Percentiles rank a stretch among this genome's conserved stretches.
Evolutionary conservation across 2,329 filamentous ascomycete species (phyloP).

Genomic region (Bipolaris zeicola): DNA sequence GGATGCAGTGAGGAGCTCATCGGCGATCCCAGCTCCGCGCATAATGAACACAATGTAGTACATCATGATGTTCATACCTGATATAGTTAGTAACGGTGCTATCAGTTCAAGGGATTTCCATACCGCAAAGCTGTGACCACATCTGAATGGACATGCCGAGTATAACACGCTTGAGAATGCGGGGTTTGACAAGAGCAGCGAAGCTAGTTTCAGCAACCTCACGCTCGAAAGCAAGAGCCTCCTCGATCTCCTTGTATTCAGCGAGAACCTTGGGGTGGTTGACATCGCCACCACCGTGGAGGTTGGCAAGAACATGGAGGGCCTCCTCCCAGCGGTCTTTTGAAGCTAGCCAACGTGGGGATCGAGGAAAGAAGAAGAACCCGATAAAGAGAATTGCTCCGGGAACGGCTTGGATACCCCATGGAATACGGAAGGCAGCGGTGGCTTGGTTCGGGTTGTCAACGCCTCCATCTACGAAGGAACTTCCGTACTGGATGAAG

Average conservation of each 20-base stretch:
- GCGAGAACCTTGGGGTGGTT: conserved; percentile 66
- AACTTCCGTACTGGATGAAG: conserved; percentile 69
- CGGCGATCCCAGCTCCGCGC: conserved; percentile 62
- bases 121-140: conserved; percentile 65
- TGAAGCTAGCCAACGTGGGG: conserved; percentile 72
- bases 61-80: conserved; percentile 7
- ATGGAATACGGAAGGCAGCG: conserved; percentile 50
- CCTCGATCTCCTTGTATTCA: conserved; percentile 66
- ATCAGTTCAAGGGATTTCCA: conserved; percentile 56
- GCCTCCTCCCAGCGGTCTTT: conserved; percentile 72
- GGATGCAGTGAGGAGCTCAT: conserved; percentile 63
- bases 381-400: conserved; percentile 47
- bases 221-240: conserved; percentile 60
- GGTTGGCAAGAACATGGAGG: conserved; percentile 57
- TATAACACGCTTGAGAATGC: conserved; percentile 62
- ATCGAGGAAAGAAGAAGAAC: conserved; percentile 53
- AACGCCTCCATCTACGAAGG: conserved; percentile 57
- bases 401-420: conserved; percentile 52
- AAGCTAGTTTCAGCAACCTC: conserved; percentile 59
- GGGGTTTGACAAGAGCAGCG: conserved; percentile 55
- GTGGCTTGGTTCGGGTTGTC: conserved; percentile 52
- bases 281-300: conserved; percentile 64
- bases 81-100: neutral
- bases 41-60: conserved; percentile 66
- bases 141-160: conserved; percentile 65